Base-by-base conservation (phyloP, 139 green algal species). In the Chlorella sp. region DNA sequence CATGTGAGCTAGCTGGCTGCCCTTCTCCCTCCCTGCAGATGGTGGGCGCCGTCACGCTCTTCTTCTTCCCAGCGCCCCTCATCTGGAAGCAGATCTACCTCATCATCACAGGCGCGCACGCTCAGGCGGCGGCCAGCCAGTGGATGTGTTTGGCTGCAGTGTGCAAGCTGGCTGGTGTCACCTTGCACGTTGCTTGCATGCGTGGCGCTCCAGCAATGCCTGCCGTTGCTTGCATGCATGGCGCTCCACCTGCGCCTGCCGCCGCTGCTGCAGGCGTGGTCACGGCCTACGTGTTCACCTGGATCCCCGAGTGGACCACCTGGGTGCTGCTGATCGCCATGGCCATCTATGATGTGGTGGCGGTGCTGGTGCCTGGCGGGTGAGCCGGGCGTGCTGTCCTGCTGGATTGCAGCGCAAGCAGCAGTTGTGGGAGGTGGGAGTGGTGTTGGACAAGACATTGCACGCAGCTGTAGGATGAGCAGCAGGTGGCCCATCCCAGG, bases 241-340 rank as follows among this genome's bases (percentile, higher is more conserved):
- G 13, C n/a, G n/a, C 65, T 25, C 25, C 26, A 36, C 38, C 4
- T 26, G 11, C 5, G 16, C 64, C 34, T 71, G 13, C 64, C 28
- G 64, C 18, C 25, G 64, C 30, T 32, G 20, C 70, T 6, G 26
- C 70, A 78, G 70, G 70, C 39, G 90, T 97, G 51, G 91, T 97
- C 28, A 91, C 95, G 0, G 96, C 97, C 3, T 99, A 94, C 87
- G 93, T 98, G 74, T 99, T 99, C 93, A 99, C 96, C 17, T 95
- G 91, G 82, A 95, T 99, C 5, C 95, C 97, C 0, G 95, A 98
- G 82, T 99, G 97, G 97, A 99, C 96, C 28, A 97, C 94, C 36
- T 99, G 97, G 97, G 83, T 97, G 65, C 89, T 99, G 83, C 92
- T 99, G 25, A 72, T 93, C 0, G 90, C 93, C 62, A 99, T 99